A percentile compares a stretch with the other conserved stretches of the same genome.
Evolutionary conservation across 1,139 yeast species (phyloP).

Genomic region (Torulaspora globosa): DNA sequence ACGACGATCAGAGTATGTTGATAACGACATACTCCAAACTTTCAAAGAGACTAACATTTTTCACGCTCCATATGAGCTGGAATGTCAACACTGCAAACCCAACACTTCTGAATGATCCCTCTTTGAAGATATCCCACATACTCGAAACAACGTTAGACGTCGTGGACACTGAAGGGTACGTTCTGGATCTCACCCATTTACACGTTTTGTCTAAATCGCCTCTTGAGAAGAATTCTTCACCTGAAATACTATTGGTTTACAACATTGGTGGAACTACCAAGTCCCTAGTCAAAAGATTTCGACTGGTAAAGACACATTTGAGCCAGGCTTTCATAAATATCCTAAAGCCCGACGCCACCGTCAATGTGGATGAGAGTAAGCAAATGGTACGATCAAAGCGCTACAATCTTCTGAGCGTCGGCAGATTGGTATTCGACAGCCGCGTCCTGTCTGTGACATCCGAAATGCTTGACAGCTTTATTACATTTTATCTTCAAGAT

Average conservation of each 20-base stretch:
- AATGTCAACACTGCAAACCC: conserved; percentile 28
- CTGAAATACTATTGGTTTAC: conserved; percentile 32
- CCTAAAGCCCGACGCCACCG: conserved; percentile 19
- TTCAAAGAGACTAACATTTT: conserved; percentile 28
- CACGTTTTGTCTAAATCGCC: conserved; percentile 32
- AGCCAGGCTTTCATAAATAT: conserved; percentile 22
- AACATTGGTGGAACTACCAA: conserved; percentile 26
- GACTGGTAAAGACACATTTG: conserved; percentile 20
- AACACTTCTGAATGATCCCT: conserved; percentile 32
- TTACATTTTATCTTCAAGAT: conserved; percentile 29
- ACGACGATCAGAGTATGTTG: conserved; percentile 33
- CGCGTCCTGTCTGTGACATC: conserved; percentile 27
- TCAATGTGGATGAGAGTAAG: background rate
- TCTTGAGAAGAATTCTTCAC: conserved; percentile 29
- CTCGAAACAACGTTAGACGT: conserved; percentile 27
- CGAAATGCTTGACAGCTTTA: conserved; percentile 30
- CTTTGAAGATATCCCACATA: conserved; percentile 28
- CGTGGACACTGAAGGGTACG: conserved; percentile 26
- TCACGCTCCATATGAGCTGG: conserved; percentile 35
- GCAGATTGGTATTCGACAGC: conserved; percentile 23
- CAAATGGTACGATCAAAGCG: conserved; percentile 21
- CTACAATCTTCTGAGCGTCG: conserved; percentile 20
- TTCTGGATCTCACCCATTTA: conserved; percentile 25
- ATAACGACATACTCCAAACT: conserved; percentile 32
- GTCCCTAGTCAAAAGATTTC: conserved; percentile 30